Evolutionary conservation across 371 early-diverging fungal genomes (phyloP).

Genomic region (Apophysomyces sp.): DNA sequence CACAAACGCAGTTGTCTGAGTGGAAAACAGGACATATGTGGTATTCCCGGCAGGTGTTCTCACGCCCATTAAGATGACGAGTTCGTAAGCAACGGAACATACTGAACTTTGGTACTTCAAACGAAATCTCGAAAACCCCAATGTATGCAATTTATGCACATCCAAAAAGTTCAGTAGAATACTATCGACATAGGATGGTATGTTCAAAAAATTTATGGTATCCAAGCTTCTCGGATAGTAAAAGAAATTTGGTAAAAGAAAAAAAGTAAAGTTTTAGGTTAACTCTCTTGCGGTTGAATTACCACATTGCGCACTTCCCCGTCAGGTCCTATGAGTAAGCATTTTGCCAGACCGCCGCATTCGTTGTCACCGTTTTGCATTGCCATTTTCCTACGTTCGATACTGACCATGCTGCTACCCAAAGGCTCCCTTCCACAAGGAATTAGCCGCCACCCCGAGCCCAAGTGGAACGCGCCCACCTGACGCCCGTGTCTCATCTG

Average conservation of each 20-base stretch:
- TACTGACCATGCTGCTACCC: conserved; percentile 40
- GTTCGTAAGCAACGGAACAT: too few relatives aligned
- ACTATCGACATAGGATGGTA: too few relatives aligned
- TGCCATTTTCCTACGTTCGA: conserved; percentile 23
- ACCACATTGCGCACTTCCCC: conserved; percentile 52
- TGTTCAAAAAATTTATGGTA: too few relatives aligned
- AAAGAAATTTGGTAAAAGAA: background rate
- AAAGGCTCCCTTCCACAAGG: conserved; percentile 40
- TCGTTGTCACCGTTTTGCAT: conserved; percentile 20
- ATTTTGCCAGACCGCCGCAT: conserved; percentile 41
- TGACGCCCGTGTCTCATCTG: conserved; percentile 61
- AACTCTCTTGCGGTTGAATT: conserved; percentile 4
- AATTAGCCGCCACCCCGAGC: conserved; percentile 57
- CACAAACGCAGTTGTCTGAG: too few relatives aligned
- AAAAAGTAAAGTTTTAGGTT: background rate
- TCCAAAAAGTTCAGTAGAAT: too few relatives aligned
- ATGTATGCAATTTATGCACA: too few relatives aligned
- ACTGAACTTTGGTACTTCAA: too few relatives aligned
- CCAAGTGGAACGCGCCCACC: conserved; percentile 59
- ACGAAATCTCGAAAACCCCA: too few relatives aligned
- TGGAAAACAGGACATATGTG: too few relatives aligned
- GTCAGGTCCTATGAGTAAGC: conserved; percentile 56
- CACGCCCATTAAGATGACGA: too few relatives aligned
- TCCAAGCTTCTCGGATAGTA: background rate
- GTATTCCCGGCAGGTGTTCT: too few relatives aligned